Evolutionary conservation across 345 rosid genomes (phyloP), one percentile per base, ranked within the genome.

Genomic region (Eutrema yunnanense): DNA sequence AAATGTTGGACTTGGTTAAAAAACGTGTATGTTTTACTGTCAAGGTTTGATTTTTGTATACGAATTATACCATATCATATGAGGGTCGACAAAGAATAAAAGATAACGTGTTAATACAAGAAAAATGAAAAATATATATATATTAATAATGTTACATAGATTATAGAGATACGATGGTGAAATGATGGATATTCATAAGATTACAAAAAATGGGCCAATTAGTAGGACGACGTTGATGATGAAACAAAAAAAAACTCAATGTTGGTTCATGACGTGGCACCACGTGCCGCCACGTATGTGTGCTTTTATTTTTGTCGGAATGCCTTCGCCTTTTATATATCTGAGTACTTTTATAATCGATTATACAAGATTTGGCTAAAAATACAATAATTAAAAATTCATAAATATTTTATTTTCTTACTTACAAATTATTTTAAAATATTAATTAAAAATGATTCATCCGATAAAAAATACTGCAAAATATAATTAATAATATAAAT

Each of bases 221-320:
- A 16, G 33, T 9, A n/a, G 26, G 10, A 33, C 12, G 7, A 6
- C 0, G 19, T 13, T 16, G 14, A 58, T 50, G 55, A 50, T 26
- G 33, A 26, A 2, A 19, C 19, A n/a, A 13, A 51, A 6, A 10
- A 10, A 0, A 40, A n/a, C n/a, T 27, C 38, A 61, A 46, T 33
- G 41, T 32, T 50, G 47, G 36, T 65, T 36, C 51, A 52, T 53
- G 71, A 67, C 9, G 51, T 29, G 62, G 50, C 62, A 40, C 40
- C 61, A 67, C 72, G 72, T 67, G 41, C 41, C 47, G 48, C 59
- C 38, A 66, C 37, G 59, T 26, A 22, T 26, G 13, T 47, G 14
- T 52, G 40, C 26, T 22, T 22, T 22, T 37, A 8, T 46, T 33
- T 3, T 29, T 43, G 8, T 5, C 10, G 8, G 29, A 16, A 36